Evolutionary conservation across 2,329 filamentous ascomycete species (phyloP), one percentile per base, ranked within the genome.

Genomic region (Penicillium occitanis): DNA sequence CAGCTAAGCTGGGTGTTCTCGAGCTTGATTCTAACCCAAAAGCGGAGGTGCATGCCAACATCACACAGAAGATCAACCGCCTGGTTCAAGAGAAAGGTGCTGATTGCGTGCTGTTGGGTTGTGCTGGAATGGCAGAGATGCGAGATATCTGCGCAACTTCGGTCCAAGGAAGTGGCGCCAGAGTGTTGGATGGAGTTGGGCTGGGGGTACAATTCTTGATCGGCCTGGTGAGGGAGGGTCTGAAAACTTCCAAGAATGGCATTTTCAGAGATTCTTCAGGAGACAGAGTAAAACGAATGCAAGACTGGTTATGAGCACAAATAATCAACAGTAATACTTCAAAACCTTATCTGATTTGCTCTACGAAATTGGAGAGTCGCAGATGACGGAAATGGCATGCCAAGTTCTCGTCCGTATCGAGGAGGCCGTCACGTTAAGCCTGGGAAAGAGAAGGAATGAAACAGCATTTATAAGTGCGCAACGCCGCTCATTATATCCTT

Each of bases 51-150:
- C 61, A 63, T 33, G 61, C 48, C 25, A 25, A 44, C 11, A 44
- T 63, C 50, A 63, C 61, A 33, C 61, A 57, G 42, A 63, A 57
- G 61, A 30, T 63, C 61, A 63, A 63, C 50, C 61, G 37, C 22
- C 35, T 63, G 10, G 50, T 63, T 63, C 61, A 63, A 2, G 61
- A 63, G 35, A 63, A 46, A 63, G 61, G 61, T 55, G 61, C 61
- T 33, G 61, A 63, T 57, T 63, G 61, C 8, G 61, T 63, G 22
- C 48, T 63, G 37, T 63, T 63, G 50, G 61, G 61, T 7, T 63
- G 61, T 63, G 61, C 61, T 57, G 61, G 61, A 57, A 63, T 63
- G 61, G 33, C 61, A 53, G 61, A 57, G 48, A 63, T 63, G 61
- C 61, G 50, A 46, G 48, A 19, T 44, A 63, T 63, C 50, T 63